A percentile compares a stretch with the other conserved stretches of the same genome.
These are phyloP conservation scores for Caulochytrium protostelioides DNA, from an alignment of 371 early-diverging fungal genomes.

Conservation along the genomic window DNA sequence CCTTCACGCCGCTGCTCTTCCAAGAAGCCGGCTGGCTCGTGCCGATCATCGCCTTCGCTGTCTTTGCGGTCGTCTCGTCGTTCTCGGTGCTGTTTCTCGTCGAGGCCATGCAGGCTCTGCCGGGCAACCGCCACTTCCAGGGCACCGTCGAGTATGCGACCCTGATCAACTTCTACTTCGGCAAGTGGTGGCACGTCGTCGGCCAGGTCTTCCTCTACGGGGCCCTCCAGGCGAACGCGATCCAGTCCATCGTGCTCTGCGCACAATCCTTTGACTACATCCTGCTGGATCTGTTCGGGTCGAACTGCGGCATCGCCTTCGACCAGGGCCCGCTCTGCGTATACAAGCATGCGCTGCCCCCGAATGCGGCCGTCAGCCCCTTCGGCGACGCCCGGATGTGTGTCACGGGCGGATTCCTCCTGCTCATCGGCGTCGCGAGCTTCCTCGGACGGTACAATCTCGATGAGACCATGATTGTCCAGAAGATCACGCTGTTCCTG, in stretches of 20 bases:
- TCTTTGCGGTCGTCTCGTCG: conserved; percentile 15
- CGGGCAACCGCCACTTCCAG: conserved; percentile 44
- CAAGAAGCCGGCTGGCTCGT: conserved; percentile 14
- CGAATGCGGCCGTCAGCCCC: too few species aligned
- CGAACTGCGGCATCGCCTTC: conserved; percentile 17
- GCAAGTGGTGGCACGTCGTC: conserved; percentile 9
- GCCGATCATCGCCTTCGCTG: conserved; percentile 8
- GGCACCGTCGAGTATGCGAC: conserved; percentile 31
- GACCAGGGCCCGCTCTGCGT: neutral
- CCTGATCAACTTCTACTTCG: conserved; percentile 31
- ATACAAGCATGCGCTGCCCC: too few species aligned
- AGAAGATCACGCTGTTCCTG: conserved; percentile 9
- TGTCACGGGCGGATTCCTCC: conserved; percentile 15
- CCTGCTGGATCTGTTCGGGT: conserved; percentile 16
- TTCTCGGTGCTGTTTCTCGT: conserved; percentile 37
- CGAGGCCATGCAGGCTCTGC: conserved; percentile 52
- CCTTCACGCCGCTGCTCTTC: conserved; percentile 9
- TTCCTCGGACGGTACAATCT: conserved; percentile 19
- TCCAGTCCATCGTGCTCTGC: conserved; percentile 17
- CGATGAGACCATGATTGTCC: conserved; percentile 18
- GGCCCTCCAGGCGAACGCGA: conserved; percentile 14
- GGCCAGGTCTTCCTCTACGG: conserved; percentile 25
- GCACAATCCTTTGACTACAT: conserved; percentile 21
- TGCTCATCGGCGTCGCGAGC: conserved; percentile 8
- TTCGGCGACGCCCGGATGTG: conserved; percentile 13